These are phyloP conservation scores for Fagopyrum homotropicum DNA, from an alignment of 148 eudicot species.

Conservation along the genomic window DNA sequence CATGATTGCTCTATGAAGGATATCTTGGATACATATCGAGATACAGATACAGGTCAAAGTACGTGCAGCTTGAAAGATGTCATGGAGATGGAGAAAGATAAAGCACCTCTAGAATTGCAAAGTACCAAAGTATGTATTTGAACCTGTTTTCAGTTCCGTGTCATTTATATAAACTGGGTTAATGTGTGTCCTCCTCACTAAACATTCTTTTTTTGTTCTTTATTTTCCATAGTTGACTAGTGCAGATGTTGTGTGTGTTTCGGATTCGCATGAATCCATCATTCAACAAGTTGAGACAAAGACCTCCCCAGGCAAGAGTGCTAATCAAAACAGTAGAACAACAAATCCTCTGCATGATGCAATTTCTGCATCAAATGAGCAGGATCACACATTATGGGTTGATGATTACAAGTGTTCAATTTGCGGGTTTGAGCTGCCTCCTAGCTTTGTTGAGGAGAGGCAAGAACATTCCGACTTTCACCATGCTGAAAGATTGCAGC, in stretches of 20 bases:
- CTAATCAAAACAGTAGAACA: constrained; percentile 16
- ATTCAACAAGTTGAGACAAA: constrained; percentile 17
- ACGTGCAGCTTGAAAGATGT: constrained; percentile 16
- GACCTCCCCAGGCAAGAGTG: constrained; percentile 17
- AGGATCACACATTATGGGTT: constrained; percentile 45
- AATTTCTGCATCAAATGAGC: constrained; percentile 34
- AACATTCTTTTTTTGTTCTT: not conserved
- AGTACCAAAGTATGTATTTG: not conserved
- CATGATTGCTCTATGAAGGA: constrained; percentile 19
- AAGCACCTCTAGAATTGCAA: not conserved
- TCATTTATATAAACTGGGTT: not conserved
- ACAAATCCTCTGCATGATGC: constrained; percentile 18
- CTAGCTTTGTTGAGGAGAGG: constrained; percentile 69
- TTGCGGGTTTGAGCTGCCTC: constrained; percentile 86
- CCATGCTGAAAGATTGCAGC: constrained; percentile 76
- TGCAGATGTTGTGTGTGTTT: constrained; percentile 10
- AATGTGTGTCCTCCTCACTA: not conserved
- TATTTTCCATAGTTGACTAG: constrained; percentile 25
- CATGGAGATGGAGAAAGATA: not conserved
- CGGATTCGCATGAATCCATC: constrained; percentile 20
- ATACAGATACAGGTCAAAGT: constrained; percentile 28
- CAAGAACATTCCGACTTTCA: constrained; percentile 95
- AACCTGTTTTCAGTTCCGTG: not conserved
- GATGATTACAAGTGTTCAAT: constrained; percentile 74
- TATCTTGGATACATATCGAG: constrained; percentile 22